Evolutionary conservation across 345 rosid genomes (phyloP).

Genomic region (Populus nigra): DNA sequence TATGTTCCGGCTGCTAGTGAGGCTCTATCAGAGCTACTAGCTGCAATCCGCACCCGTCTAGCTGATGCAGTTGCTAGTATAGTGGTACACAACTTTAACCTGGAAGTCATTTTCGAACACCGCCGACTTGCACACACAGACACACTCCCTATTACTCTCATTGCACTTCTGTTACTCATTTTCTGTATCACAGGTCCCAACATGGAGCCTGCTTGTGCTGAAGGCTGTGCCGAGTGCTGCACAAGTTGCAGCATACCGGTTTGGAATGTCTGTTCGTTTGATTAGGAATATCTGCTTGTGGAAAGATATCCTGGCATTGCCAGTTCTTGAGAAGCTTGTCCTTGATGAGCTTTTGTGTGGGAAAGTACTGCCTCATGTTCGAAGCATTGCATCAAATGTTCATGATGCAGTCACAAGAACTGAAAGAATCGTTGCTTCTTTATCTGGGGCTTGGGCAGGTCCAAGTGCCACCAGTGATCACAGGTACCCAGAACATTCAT

Average conservation of each 20-base stretch:
- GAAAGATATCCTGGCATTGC: slow-evolving; percentile 80
- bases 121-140: background rate
- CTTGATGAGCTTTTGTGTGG: slow-evolving; percentile 75
- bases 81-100: slow-evolving; percentile 35
- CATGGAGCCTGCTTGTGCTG: slow-evolving; percentile 75
- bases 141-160: background rate
- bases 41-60: slow-evolving; percentile 65
- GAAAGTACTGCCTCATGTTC: slow-evolving; percentile 79
- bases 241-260: slow-evolving; percentile 74
- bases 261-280: slow-evolving; percentile 82
- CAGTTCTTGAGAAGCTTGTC: slow-evolving; percentile 79
- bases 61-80: slow-evolving; percentile 63
- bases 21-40: slow-evolving; percentile 58
- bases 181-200: slow-evolving; percentile 57
- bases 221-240: slow-evolving; percentile 89
- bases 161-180: background rate
- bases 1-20: slow-evolving; percentile 77
- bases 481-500: slow-evolving; percentile 41
- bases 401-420: slow-evolving; percentile 84
- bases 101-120: background rate
- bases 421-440: slow-evolving; percentile 71
- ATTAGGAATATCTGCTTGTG: slow-evolving; percentile 85
- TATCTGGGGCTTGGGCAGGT: slow-evolving; percentile 83
- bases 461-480: slow-evolving; percentile 48
- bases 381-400: slow-evolving; percentile 67